Conservation (phyloP, 164 flowering plant genomes). For the Kingdonia uniflora region DNA sequence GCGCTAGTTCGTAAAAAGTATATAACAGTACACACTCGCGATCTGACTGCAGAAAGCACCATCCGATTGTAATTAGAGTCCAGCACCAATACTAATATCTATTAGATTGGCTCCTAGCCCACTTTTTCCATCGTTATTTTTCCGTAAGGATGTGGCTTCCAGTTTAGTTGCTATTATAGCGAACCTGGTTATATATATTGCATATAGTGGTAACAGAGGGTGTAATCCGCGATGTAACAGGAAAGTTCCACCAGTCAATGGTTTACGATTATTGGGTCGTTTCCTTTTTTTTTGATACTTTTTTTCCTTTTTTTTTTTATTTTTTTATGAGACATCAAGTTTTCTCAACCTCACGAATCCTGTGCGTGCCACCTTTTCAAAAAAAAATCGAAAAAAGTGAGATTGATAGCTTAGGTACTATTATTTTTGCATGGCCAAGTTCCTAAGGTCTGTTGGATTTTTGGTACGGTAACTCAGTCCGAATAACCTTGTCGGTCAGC, state of each 20-base stretch:
- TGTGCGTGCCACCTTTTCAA: neutral
- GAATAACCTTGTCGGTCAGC: conserved; percentile 18
- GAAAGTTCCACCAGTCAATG: neutral
- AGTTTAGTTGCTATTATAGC: too few species aligned
- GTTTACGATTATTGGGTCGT: neutral
- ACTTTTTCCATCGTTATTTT: too few species aligned
- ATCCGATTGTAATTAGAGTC: too few species aligned
- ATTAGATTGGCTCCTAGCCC: too few species aligned
- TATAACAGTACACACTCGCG: too few species aligned
- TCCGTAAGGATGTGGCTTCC: too few species aligned
- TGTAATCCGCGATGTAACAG: neutral
- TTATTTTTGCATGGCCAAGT: neutral
- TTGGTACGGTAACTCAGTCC: conserved; percentile 20
- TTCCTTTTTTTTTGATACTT: too few species aligned
- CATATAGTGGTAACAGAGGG: neutral
- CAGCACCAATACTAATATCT: too few species aligned
- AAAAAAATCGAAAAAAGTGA: neutral
- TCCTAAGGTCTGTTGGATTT: neutral
- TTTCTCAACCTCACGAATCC: neutral
- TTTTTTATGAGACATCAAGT: too few species aligned
- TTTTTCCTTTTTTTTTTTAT: too few species aligned
- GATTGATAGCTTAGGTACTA: neutral
- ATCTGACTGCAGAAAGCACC: too few species aligned
- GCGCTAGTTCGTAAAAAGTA: too few species aligned
- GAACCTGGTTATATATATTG: neutral